Evolutionary conservation across 805 yeast species (phyloP).

Genomic region (Hanseniaspora taiwanica): DNA sequence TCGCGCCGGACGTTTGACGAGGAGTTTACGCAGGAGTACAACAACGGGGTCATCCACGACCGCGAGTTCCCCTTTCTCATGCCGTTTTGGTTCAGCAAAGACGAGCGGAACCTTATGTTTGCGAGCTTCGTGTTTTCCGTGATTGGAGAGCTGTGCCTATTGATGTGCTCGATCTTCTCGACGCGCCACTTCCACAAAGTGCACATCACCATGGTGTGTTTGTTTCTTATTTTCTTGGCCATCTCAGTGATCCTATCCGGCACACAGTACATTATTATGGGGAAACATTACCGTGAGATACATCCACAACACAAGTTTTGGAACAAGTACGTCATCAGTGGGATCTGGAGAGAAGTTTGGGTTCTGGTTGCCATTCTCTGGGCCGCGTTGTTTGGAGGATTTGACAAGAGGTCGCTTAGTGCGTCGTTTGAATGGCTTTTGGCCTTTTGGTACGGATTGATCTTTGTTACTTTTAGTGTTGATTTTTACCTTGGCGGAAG

Average conservation of each 20-base stretch:
- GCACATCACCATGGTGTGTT: conserved; percentile 54
- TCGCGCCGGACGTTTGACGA: conserved; percentile 24
- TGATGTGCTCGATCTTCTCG: conserved; percentile 63
- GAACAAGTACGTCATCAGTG: conserved; percentile 36
- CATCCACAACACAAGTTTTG: conserved; percentile 25
- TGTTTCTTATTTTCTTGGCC: conserved; percentile 59
- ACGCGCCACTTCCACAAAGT: conserved; percentile 41
- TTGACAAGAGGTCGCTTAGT: conserved; percentile 32
- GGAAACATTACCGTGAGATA: conserved; percentile 24
- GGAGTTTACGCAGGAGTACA: conserved; percentile 9
- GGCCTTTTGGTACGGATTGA: conserved; percentile 72
- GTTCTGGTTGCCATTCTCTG: conserved; percentile 46
- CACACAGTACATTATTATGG: conserved; percentile 34
- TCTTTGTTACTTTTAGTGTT: conserved; percentile 46
- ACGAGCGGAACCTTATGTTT: conserved; percentile 29
- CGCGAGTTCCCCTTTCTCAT: conserved; percentile 14
- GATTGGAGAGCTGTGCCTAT: conserved; percentile 58
- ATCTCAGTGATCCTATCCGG: conserved; percentile 34
- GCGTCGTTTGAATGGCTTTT: conserved; percentile 77
- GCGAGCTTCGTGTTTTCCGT: conserved; percentile 31
- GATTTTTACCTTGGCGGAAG: conserved; percentile 36
- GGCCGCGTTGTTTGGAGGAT: conserved; percentile 55
- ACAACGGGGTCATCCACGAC: conserved; percentile 5
- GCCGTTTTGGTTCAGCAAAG: conserved; percentile 28
- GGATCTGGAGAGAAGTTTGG: conserved; percentile 50